Evolutionary conservation across 1,284 basidiomycete genomes (phyloP), one percentile per base, ranked within the genome.

Genomic region (Cerioporus squamosus): DNA sequence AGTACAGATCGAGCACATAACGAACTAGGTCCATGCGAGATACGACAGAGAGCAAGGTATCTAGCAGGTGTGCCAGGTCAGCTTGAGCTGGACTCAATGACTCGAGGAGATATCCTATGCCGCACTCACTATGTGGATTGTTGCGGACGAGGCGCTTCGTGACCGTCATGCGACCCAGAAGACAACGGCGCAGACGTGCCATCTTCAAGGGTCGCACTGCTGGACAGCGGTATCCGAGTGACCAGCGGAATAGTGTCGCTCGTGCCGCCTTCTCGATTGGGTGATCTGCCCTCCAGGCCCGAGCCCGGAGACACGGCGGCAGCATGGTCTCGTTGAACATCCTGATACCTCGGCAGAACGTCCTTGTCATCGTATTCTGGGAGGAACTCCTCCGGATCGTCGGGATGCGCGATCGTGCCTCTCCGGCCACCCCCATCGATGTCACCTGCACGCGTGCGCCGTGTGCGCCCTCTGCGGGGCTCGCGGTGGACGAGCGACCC

Each of bases 291-390:
- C 33, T 49, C 9, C 42, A 33, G 31, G n/a, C n/a, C n/a, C n/a
- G n/a, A n/a, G 49, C 15, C 6, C 29, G 31, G 15, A 54, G 44
- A 15, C 33, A 36, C 31, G 40, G 36, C 45, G 44, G 47, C 45
- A 49, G 38, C 26, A 50, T 51, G 18, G 17, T 29, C 55, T 6
- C 23, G 38, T 12, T 55, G 46, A 6, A 62, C 18, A 47, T 65
- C 63, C 44, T 65, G 63, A 39, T 65, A 65, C 17, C 51, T 54
- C 39, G 63, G 63, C 18, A 62, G 46, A 20, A 60, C 43, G 31
- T 65, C 63, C 54, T 65, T 65, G 56, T 65, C 63, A 51, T 65
- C 63, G 36, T 65, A 65, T 36, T 53, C 55, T 3, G 63, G 63
- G 20, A 65, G 39, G 46, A 56, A 53, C 26, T 65, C 63, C 17